Evolutionary conservation across 495 filamentous ascomycete genomes (phyloP), one percentile per base, ranked within the genome.

Genomic region (Acidomyces sp.): DNA sequence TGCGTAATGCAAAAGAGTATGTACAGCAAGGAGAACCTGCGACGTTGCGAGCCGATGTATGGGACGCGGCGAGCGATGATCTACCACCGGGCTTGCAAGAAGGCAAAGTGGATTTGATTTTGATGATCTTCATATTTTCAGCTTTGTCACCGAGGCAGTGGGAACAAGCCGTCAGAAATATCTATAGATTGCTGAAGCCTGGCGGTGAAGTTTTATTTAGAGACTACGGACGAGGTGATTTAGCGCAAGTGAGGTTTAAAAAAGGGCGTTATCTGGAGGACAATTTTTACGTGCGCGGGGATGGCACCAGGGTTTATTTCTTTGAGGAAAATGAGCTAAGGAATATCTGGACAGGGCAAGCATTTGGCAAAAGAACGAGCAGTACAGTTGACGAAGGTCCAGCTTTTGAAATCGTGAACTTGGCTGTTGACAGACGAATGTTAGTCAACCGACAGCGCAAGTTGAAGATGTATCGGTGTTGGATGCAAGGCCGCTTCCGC

Each of bases 401-500:
- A 20, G 20, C 46, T 9, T 86, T 93, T 54, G 72, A 88, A 37
- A 64, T 93, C 29, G 55, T 76, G 20, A 72, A 88, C 34, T 61
- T 96, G 29, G 92, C 77, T 11, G 70, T 82, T 37, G 90, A 97
- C 54, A 72, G 82, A 46, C 72, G 92, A 43, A 65, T 97, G 64
- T 66, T 97, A 33, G 87, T 97, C 40, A 97, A 97, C 57, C 77
- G 90, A 30, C 79, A 82, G 41, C 75, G 74, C 49, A 78, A 85
- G 60, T 61, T 95, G 6, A 96, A 96, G 63, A 97, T 97, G 90
- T 95, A 95, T 63, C 77, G 90, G 30, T 94, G 86, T 65, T 85
- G 90, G 90, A 78, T 96, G 58, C 90, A 97, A 58, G 92, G 82
- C 16, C 75, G 77, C 10, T 94, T 96, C 58, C 67, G 60, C 43